These are phyloP conservation scores for Drosera capensis DNA, from an alignment of 148 eudicot genomes.

Conservation along the genomic window DNA sequence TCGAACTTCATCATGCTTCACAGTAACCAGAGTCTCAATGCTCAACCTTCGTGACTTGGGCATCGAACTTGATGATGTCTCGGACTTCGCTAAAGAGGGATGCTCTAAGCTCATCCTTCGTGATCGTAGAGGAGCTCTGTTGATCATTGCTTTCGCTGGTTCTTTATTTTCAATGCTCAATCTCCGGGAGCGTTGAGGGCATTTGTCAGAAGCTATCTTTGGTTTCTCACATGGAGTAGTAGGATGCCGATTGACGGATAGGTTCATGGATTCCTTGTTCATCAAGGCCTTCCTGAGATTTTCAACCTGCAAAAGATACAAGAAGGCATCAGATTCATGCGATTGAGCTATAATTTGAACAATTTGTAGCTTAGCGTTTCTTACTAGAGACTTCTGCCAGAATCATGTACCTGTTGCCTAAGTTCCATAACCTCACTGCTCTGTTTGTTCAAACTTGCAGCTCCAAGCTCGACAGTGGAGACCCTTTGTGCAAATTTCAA, in stretches of 20 bases:
- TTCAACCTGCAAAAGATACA: conserved; percentile 48
- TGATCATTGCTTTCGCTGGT: neutral
- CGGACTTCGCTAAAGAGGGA: conserved; percentile 8
- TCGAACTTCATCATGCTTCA: conserved; percentile 4
- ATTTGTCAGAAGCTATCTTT: conserved; percentile 6
- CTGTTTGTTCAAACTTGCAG: conserved; percentile 86
- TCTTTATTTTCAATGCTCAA: conserved; percentile 28
- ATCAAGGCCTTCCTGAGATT: neutral
- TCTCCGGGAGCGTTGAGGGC: conserved; percentile 28
- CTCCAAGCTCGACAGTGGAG: conserved; percentile 82
- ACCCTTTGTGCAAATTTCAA: conserved; percentile 94
- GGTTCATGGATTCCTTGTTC: neutral
- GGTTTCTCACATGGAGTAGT: neutral
- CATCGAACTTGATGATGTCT: conserved; percentile 3
- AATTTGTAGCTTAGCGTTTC: no score
- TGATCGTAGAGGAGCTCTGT: neutral
- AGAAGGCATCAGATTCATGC: neutral
- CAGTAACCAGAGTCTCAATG: conserved; percentile 7
- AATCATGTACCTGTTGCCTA: conserved; percentile 53
- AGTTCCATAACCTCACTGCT: conserved; percentile 69
- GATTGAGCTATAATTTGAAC: no score
- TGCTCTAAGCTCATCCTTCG: conserved; percentile 1
- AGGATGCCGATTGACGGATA: conserved; percentile 4
- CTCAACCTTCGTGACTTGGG: conserved; percentile 4
- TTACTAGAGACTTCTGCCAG: no score